phyloP scores from a whole-genome alignment of 2,329 filamentous ascomycete genomes.

The Trichoderma oligosporum region DNA sequence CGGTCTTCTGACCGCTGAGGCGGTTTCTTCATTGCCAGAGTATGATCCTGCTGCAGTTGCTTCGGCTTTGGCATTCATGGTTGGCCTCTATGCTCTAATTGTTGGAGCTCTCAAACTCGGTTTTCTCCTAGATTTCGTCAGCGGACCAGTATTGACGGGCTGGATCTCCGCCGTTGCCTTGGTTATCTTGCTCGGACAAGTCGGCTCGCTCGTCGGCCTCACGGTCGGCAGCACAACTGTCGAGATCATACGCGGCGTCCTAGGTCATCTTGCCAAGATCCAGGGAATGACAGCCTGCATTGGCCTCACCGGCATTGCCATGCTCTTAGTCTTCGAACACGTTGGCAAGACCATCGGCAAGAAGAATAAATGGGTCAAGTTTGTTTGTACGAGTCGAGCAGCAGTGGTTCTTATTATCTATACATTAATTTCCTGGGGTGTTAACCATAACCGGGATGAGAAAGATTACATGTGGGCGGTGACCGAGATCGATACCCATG shows the following conservation, averaged over 20 bases:
- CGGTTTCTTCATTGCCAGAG: conserved; percentile 50
- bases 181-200: conserved; percentile 62
- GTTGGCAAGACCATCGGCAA: conserved; percentile 57
- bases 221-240: conserved; percentile 51
- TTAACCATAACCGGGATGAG: conserved; percentile 51
- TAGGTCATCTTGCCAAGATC: conserved; percentile 53
- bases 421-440: conserved; percentile 59
- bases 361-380: conserved; percentile 54
- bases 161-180: conserved; percentile 65
- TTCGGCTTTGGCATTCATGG: conserved; percentile 59
- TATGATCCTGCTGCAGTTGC: conserved; percentile 55
- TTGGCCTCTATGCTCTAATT: conserved; percentile 57
- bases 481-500: conserved; percentile 53
- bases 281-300: conserved; percentile 57
- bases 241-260: conserved; percentile 56
- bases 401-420: conserved; percentile 59
- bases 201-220: conserved; percentile 57
- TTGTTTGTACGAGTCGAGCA: conserved; percentile 57
- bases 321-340: conserved; percentile 55
- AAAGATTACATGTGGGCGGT: conserved; percentile 52
- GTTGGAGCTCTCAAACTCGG: conserved; percentile 61
- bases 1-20: conserved; percentile 59
- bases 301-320: conserved; percentile 53
- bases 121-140: conserved; percentile 64
- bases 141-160: conserved; percentile 59